Base-by-base conservation (phyloP, 108 stramenopile genomes). In the Pseudonitzschia pungens region DNA sequence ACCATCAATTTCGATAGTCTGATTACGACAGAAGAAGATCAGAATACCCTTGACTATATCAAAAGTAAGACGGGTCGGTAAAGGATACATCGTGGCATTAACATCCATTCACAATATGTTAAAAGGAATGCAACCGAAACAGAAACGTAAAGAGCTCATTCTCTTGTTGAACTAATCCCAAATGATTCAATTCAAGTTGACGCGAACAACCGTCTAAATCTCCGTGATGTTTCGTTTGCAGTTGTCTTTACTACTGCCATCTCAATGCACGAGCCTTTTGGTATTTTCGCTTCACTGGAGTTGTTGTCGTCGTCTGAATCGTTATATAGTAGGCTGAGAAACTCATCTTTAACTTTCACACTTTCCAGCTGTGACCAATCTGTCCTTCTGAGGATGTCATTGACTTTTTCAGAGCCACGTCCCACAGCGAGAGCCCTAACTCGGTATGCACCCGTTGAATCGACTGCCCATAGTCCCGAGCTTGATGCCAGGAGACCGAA, bases 361-460 rank as follows among this genome's bases (percentile, higher is more conserved):
- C 70, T 28, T 16, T 68, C 53, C 36, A 45, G 57, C 20, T 36
- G 54, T 4, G 54, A 43, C 54, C 56, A 80, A 71, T 26, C 58
- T 33, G 12, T 36, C 36, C 68, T 70, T 21, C 29, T 45, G 42
- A 83, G 64, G 22, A 52, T 28, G 50, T 73, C 44, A 45, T 76
- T 73, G 32, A 84, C 56, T 56, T 41, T 29, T 1, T 58, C 71
- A 42, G 71, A 82, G 9, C 87, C 89, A 29, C 51, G 51, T 28
- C 91, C 91, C 42, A 92, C 65, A 22, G 88, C 88, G 72, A 86
- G 80, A 21, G 87, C 88, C 36, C 87, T 78, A 12, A 89, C 82
- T 3, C 73, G 80, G 78, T 92, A 80, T 0, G 85, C 65, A 18
- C 91, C 91, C n/a, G 86, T 89, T 8, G 82, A 66, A 79, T 92